These are phyloP conservation scores for Phoma sp. DNA, from an alignment of 2,329 filamentous ascomycete genomes.

Conservation along the genomic window DNA sequence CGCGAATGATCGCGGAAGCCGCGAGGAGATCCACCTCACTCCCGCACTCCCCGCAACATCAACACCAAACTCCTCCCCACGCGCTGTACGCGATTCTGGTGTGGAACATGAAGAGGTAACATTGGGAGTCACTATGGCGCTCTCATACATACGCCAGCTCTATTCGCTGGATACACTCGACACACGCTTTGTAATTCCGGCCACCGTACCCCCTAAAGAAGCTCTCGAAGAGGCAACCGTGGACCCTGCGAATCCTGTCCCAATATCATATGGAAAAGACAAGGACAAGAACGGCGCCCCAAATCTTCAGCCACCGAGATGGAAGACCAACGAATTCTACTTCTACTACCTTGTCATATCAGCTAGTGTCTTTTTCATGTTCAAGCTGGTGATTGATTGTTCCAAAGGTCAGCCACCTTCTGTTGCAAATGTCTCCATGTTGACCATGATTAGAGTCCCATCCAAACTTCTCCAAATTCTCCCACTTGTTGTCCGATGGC, in stretches of 20 bases:
- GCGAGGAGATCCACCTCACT: conserved; percentile 23
- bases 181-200: conserved; percentile 73
- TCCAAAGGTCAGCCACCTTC: conserved; percentile 69
- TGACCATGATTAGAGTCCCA: conserved; percentile 67
- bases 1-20: conserved; percentile 7
- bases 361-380: conserved; percentile 79
- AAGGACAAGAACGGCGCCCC: conserved; percentile 40
- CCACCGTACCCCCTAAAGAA: conserved; percentile 65
- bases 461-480: conserved; percentile 78
- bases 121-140: conserved; percentile 38
- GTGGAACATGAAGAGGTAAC: conserved; percentile 31
- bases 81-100: not conserved
- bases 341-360: conserved; percentile 76
- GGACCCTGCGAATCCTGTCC: conserved; percentile 40
- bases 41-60: conserved; percentile 17
- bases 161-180: conserved; percentile 73
- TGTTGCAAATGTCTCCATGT: not conserved
- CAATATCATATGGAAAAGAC: conserved; percentile 31
- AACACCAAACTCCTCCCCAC: conserved; percentile 15
- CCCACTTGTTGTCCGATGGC: conserved; percentile 73
- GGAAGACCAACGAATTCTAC: conserved; percentile 85
- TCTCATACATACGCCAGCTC: conserved; percentile 58
- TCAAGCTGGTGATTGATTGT: conserved; percentile 85
- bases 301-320: conserved; percentile 70
- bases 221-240: conserved; percentile 42